Conservation (phyloP, 2,329 filamentous ascomycete genomes). For the Cryphonectria nitschkei region DNA sequence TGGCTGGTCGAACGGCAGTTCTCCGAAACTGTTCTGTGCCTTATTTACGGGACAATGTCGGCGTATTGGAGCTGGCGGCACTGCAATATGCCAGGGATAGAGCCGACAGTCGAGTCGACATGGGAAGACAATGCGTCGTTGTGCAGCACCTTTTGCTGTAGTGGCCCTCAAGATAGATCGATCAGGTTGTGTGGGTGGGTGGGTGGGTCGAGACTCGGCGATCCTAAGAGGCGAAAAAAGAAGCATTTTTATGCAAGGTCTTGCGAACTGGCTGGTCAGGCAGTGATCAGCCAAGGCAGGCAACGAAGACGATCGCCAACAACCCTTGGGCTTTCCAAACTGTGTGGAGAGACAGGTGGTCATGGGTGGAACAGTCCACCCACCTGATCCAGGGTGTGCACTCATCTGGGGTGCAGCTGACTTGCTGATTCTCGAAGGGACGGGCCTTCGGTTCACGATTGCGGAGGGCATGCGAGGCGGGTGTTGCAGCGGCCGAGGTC, state of each 20-base stretch:
- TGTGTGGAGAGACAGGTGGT: not conserved
- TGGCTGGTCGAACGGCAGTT: not conserved
- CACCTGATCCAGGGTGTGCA: not conserved
- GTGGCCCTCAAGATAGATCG: not conserved
- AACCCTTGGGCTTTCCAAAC: not conserved
- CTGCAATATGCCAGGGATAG: not conserved
- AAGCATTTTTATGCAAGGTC: not conserved
- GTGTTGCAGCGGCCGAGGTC: not conserved
- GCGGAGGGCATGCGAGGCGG: not conserved
- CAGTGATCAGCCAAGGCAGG: not conserved
- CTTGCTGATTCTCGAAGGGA: not conserved
- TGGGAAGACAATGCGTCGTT: not conserved
- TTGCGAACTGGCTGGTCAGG: not conserved
- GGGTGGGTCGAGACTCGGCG: not conserved
- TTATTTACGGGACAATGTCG: not conserved
- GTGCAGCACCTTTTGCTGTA: not conserved
- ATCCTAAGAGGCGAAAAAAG: not conserved
- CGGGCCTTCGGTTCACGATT: not conserved
- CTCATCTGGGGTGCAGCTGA: not conserved
- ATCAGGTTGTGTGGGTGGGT: not conserved
- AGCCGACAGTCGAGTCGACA: not conserved
- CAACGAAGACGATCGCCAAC: not conserved
- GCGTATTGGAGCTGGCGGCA: not conserved
- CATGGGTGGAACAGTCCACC: not conserved
- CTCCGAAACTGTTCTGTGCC: not conserved